Evolutionary conservation across 1,284 basidiomycete species (phyloP).

Genomic region (Papiliotrema nemorosa): DNA sequence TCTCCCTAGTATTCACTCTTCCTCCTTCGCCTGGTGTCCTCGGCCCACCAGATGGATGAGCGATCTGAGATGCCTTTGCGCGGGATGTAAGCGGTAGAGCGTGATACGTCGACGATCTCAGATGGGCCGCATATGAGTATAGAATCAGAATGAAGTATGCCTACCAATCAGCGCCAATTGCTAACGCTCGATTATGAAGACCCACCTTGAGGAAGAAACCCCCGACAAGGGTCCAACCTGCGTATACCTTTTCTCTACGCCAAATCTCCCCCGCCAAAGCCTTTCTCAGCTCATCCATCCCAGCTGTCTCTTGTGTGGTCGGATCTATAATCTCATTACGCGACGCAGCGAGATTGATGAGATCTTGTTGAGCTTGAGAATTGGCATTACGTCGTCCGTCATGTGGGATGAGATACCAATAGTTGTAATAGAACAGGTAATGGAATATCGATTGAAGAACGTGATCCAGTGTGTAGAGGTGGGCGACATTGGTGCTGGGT

Average conservation of each 20-base stretch:
- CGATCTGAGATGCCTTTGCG: conserved; percentile 23
- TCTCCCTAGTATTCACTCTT: neutral
- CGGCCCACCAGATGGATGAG: neutral
- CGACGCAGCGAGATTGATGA: conserved; percentile 56
- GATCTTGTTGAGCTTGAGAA: conserved; percentile 77
- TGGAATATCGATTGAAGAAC: conserved; percentile 90
- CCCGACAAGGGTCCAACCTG: conserved; percentile 64
- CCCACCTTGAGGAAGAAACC: conserved; percentile 88
- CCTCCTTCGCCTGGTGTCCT: neutral
- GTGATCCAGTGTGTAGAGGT: conserved; percentile 89
- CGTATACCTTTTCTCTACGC: conserved; percentile 84
- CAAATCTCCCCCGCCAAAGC: conserved; percentile 75
- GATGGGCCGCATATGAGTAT: conserved; percentile 91
- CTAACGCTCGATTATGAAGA: conserved; percentile 4
- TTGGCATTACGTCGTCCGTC: conserved; percentile 76
- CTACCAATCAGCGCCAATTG: conserved; percentile 53
- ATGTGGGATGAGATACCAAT: conserved; percentile 89
- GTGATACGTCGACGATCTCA: conserved; percentile 87
- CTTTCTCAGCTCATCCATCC: conserved; percentile 63
- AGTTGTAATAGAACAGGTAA: conserved; percentile 78
- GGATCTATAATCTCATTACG: conserved; percentile 40
- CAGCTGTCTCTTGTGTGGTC: conserved; percentile 39
- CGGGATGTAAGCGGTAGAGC: conserved; percentile 61
- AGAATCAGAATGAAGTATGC: conserved; percentile 87
- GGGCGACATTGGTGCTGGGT: conserved; percentile 81